A percentile compares a stretch with the other conserved stretches of the same genome.
phyloP scores from a whole-genome alignment of 2,329 filamentous ascomycete genomes.

The Geosmithia flava region DNA sequence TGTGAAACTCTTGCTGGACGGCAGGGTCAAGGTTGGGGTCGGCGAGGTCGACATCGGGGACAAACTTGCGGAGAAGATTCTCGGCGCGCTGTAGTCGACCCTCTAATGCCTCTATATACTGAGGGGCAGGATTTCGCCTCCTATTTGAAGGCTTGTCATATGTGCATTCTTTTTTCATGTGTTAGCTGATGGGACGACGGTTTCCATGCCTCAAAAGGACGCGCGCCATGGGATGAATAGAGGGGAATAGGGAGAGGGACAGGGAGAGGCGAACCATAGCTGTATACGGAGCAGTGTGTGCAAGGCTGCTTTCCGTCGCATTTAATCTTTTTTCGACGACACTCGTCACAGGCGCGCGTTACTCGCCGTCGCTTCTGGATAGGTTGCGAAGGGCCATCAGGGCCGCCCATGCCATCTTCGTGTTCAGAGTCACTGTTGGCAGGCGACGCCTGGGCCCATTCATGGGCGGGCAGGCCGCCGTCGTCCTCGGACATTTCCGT shows the following conservation, averaged over 20 bases:
- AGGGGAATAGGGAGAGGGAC: neutral
- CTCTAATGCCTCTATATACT: constrained; percentile 87
- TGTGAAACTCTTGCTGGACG: constrained; percentile 56
- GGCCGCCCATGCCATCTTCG: constrained; percentile 23
- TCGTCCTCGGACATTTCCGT: constrained; percentile 31
- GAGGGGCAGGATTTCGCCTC: constrained; percentile 77
- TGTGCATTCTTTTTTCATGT: constrained; percentile 66
- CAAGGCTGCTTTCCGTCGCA: constrained; percentile 80
- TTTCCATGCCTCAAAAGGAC: neutral
- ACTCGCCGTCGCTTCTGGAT: constrained; percentile 68
- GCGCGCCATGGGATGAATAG: neutral
- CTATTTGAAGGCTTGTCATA: constrained; percentile 93
- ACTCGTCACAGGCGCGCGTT: constrained; percentile 72
- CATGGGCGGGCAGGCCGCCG: constrained; percentile 18
- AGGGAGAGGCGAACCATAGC: constrained; percentile 60
- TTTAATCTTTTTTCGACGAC: constrained; percentile 77
- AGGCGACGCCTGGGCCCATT: constrained; percentile 21
- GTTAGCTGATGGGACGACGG: neutral
- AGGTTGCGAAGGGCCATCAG: constrained; percentile 31
- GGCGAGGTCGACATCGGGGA: constrained; percentile 74
- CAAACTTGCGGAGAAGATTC: constrained; percentile 61
- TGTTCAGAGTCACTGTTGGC: constrained; percentile 30
- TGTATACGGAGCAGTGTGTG: constrained; percentile 96
- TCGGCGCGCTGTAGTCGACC: constrained; percentile 73
- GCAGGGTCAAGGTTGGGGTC: constrained; percentile 73